These are phyloP conservation scores for Vishniacozyma victoriae DNA, from an alignment of 768 basidiomycete species.

Conservation along the genomic window DNA sequence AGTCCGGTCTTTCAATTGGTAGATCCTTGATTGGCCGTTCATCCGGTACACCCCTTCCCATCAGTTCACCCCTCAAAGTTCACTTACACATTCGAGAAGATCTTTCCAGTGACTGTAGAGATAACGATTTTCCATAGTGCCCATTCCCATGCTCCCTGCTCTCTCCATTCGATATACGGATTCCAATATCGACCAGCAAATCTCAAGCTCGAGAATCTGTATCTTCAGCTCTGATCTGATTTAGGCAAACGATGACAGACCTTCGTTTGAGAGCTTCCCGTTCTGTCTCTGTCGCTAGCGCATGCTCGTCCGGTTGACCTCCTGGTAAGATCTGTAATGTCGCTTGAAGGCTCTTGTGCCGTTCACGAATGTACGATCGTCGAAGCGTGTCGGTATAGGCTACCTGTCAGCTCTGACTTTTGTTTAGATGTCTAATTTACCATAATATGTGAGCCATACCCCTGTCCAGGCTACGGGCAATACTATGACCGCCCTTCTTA, in stretches of 20 bases:
- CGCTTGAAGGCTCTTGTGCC: slow-evolving; percentile 11
- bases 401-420: neutral
- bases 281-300: slow-evolving; percentile 30
- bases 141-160: slow-evolving; percentile 42
- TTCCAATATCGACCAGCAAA: slow-evolving; percentile 41
- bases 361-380: slow-evolving; percentile 24
- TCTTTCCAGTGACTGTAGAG: slow-evolving; percentile 23
- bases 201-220: slow-evolving; percentile 28
- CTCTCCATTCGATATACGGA: slow-evolving; percentile 37
- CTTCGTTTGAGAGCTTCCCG: slow-evolving; percentile 36
- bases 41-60: slow-evolving; percentile 26
- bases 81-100: slow-evolving; percentile 31
- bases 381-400: slow-evolving; percentile 39
- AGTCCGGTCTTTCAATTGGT: slow-evolving; percentile 33
- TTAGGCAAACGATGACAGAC: slow-evolving; percentile 11
- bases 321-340: slow-evolving; percentile 14
- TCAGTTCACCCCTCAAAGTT: neutral
- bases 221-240: neutral
- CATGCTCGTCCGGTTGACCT: slow-evolving; percentile 11
- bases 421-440: slow-evolving; percentile 7
- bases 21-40: slow-evolving; percentile 36
- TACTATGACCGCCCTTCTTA: slow-evolving; percentile 23
- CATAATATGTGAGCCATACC: slow-evolving; percentile 34
- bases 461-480: slow-evolving; percentile 34
- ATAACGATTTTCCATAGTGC: slow-evolving; percentile 34